Conservation (phyloP, 768 basidiomycete genomes). For the Panaeolus cyanescens region DNA sequence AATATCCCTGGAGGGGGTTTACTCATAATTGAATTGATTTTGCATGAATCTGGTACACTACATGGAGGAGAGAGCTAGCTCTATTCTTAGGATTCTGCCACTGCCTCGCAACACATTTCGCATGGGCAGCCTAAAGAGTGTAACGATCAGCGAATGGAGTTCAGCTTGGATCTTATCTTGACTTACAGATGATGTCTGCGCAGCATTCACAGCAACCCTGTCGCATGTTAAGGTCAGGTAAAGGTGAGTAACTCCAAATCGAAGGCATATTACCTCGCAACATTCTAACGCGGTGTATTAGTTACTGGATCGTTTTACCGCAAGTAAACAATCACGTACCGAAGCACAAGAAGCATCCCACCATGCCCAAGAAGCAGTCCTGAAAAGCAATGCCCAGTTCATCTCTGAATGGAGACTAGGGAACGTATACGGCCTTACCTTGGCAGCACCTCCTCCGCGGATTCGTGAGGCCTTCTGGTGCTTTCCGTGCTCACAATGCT, state of each 20-base stretch:
- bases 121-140: constrained; percentile 66
- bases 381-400: constrained; percentile 23
- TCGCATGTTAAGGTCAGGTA: background rate
- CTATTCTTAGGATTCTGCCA: background rate
- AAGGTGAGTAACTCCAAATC: background rate
- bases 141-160: background rate
- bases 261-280: constrained; percentile 55
- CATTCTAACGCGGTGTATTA: constrained; percentile 47
- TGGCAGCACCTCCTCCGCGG: constrained; percentile 72
- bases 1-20: background rate
- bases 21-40: background rate
- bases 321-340: constrained; percentile 41
- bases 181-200: constrained; percentile 73
- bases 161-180: background rate
- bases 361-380: constrained; percentile 66
- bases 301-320: background rate
- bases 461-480: constrained; percentile 55
- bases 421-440: constrained; percentile 38
- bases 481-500: constrained; percentile 41
- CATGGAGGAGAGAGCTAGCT: background rate
- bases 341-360: constrained; percentile 75
- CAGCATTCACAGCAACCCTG: constrained; percentile 73
- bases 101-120: constrained; percentile 68
- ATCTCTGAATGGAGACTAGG: background rate
- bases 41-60: background rate